Base-by-base conservation (phyloP, 345 rosid species). In the Brassica juncea region DNA sequence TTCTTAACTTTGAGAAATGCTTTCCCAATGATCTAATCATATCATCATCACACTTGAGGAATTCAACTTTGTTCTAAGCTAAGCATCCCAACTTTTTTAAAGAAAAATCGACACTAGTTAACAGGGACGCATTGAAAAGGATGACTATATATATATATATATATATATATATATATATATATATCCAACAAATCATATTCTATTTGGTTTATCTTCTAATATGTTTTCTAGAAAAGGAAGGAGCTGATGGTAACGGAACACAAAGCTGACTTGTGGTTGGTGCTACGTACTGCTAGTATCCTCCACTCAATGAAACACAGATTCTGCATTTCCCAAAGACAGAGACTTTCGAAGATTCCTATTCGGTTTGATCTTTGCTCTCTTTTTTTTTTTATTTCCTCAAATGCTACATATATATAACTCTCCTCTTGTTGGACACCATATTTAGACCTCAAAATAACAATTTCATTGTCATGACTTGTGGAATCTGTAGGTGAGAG, bases 281-380 rank as follows among this genome's bases (percentile, higher is more conserved):
- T 39, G 47, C 47, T 39, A 61, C 0, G 31, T 34, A 34, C 39
- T 34, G 39, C 39, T 34, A 34, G 39, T 34, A 37, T 23, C 60
- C 67, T 23, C 68, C 73, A 60, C 42, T 62, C 55, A 49, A 28
- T 65, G 62, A 68, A 4, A 34, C 12, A 7, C 27, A 27, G 72
- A 37, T 39, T 57, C 77, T 57, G 6, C 69, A 7, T 0, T 57
- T n/a, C 63, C 28, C 61, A 19, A 4, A 57, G 82, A 31, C 77
- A 67, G 54, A 79, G 77, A 66, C 73, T 79, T 66, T 14, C 66
- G 60, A 34, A 64, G 27, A 78, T 39, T 64, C 76, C 31, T 15
- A 25, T 78, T 63, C 59, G 39, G 39, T 34, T 34, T 34, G 39
- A 34, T 34, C 2, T 34, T 34, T 34, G 39, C 39, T 34, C 39